Base-by-base conservation (phyloP, 257 asterid genomes). In the Gentiana straminea region DNA sequence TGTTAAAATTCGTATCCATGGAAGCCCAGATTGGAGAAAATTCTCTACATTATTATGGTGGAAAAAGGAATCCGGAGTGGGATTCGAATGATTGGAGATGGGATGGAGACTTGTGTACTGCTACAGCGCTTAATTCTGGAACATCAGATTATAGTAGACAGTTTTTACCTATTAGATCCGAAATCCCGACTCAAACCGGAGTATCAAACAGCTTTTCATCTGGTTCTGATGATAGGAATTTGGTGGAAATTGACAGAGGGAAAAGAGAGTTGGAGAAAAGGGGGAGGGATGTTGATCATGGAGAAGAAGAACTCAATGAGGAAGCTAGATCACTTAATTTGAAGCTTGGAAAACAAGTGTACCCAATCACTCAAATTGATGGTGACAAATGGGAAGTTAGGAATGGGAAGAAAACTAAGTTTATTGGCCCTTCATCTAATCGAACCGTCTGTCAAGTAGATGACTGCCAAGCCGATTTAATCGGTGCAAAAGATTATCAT, bases 21-120 rank as follows among this genome's bases (percentile, higher is more conserved):
- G 91, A 79, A 59, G 79, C 82, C 48, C 59, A 71, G 57, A 52
- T 69, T 52, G 81, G 77, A 39, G 75, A 68, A 32, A 73, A 71
- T 61, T 70, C 83, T 69, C 81, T 64, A 60, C 63, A 70, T 41
- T 64, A 66, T 48, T 73, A 74, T 53, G 76, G 52, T 5, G 73
- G 79, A 55, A 73, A 73, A 47, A 70, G 75, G 41, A 71, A 59
- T 54, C 58, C 61, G 64, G 96, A 87, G 32, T 87, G 96, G 96
- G 92, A 87, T 80, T 82, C 80, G 10, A 64, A 63, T 38, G 72
- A 72, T 6, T 87, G 96, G 94, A 80, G 73, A 67, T 87, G 96
- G 96, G 87, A 87, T 39, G 87, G 92, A 4, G 83, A 84, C 68
- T 86, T 87, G 44, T 82, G 84, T 68, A 51, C 77, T 15, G 94